These are phyloP conservation scores for Penicillium ucsense DNA, from an alignment of 495 filamentous ascomycete genomes.

Conservation along the genomic window DNA sequence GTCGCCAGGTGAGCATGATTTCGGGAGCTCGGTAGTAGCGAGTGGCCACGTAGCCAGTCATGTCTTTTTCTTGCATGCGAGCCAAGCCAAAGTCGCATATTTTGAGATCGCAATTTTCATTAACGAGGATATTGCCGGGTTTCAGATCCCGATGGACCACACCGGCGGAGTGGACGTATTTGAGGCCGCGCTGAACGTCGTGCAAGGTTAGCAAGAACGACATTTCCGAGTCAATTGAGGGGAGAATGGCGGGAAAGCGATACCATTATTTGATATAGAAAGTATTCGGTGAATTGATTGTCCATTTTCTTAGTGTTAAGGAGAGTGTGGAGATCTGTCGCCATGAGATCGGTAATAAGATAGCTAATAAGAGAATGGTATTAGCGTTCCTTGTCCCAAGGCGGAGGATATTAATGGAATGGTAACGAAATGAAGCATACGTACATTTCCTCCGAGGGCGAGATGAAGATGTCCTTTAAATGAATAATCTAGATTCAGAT, in stretches of 20 bases:
- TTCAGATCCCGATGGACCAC: conserved; percentile 96
- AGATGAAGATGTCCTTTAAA: conserved; percentile 98
- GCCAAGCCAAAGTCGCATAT: conserved; percentile 98
- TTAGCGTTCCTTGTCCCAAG: conserved; percentile 12
- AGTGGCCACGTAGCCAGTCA: conserved; percentile 98
- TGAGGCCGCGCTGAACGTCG: conserved; percentile 68
- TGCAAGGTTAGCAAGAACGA: conserved; percentile 13
- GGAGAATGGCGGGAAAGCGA: not conserved
- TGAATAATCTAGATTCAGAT: conserved; percentile 66
- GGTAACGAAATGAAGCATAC: conserved; percentile 12
- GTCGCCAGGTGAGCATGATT: conserved; percentile 99
- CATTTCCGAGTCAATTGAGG: not conserved
- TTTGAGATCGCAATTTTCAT: conserved; percentile 98
- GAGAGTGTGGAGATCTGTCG: conserved; percentile 88
- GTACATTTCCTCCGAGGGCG: conserved; percentile 95
- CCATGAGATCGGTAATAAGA: conserved; percentile 94
- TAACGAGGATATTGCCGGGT: conserved; percentile 95
- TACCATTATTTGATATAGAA: conserved; percentile 96
- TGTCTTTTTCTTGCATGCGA: conserved; percentile 92
- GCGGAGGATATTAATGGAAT: not conserved
- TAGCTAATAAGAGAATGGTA: conserved; percentile 48
- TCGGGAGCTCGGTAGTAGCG: conserved; percentile 97
- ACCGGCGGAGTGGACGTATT: conserved; percentile 98
- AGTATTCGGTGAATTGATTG: conserved; percentile 99
- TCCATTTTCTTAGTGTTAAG: conserved; percentile 88